These are phyloP conservation scores for Alternaria gansuensis DNA, from an alignment of 2,329 filamentous ascomycete genomes.

Conservation along the genomic window DNA sequence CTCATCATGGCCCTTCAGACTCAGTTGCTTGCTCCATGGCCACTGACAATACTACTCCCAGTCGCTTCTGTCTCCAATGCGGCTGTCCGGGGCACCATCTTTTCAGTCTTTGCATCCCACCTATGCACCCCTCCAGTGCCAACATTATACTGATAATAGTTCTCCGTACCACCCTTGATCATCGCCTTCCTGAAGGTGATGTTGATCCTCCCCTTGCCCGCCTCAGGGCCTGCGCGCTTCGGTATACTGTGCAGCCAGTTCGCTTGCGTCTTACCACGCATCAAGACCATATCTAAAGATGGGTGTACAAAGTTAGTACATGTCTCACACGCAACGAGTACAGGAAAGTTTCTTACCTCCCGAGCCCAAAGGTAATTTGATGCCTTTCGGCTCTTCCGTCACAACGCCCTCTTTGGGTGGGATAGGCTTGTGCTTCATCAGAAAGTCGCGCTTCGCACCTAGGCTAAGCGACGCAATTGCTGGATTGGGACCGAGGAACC, in stretches of 20 bases:
- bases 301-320: too few relatives aligned
- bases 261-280: constrained; percentile 77
- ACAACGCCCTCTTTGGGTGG: constrained; percentile 47
- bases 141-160: constrained; percentile 87
- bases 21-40: neutral
- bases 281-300: constrained; percentile 73
- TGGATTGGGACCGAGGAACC: constrained; percentile 74
- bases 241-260: constrained; percentile 80
- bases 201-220: constrained; percentile 71
- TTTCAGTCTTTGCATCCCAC: constrained; percentile 68
- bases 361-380: constrained; percentile 66
- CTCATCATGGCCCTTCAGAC: neutral
- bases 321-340: too few relatives aligned
- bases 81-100: constrained; percentile 58
- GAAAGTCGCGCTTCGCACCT: constrained; percentile 75
- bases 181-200: constrained; percentile 80
- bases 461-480: constrained; percentile 79
- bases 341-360: constrained; percentile 52
- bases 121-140: constrained; percentile 72
- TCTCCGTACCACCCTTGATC: constrained; percentile 76
- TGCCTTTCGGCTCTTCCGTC: constrained; percentile 51
- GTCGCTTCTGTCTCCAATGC: neutral
- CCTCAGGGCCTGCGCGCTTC: constrained; percentile 72
- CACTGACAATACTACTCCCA: neutral
- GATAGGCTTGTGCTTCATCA: constrained; percentile 79